Conservation (phyloP, 495 filamentous ascomycete species). For the Eremomyces bilateralis region DNA sequence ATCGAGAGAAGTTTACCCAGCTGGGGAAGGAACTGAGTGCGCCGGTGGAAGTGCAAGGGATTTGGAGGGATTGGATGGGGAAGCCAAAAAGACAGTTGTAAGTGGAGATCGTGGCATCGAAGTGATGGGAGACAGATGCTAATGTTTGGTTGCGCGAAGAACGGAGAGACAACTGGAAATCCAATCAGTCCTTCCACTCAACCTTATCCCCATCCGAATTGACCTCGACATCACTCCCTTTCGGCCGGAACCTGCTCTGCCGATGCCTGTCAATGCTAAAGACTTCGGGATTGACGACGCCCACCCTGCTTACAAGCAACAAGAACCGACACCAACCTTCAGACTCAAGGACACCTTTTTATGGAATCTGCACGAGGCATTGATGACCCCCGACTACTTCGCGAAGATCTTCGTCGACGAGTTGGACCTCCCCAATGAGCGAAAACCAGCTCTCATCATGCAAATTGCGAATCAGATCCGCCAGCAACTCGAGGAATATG, state of each 20-base stretch:
- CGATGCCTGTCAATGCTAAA: conserved; percentile 35
- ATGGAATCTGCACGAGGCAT: conserved; percentile 91
- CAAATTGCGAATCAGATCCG: conserved; percentile 87
- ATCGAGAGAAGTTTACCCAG: conserved; percentile 43
- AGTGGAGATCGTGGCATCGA: conserved; percentile 10
- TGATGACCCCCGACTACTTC: conserved; percentile 89
- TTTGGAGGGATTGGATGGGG: conserved; percentile 89
- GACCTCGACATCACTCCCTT: conserved; percentile 77
- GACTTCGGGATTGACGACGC: conserved; percentile 40
- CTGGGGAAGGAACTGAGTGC: conserved; percentile 61
- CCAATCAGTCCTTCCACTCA: conserved; percentile 67
- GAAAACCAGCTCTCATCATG: conserved; percentile 32
- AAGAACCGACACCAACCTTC: conserved; percentile 59
- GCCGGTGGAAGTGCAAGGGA: conserved; percentile 69
- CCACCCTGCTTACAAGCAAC: conserved; percentile 51
- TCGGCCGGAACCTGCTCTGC: conserved; percentile 49
- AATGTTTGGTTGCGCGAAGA: conserved; percentile 7
- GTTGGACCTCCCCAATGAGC: conserved; percentile 63
- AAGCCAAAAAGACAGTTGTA: conserved; percentile 36
- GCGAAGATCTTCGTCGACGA: conserved; percentile 79
- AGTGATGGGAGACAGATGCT: not conserved
- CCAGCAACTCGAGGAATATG: conserved; percentile 88
- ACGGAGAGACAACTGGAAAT: conserved; percentile 60
- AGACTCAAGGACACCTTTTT: conserved; percentile 82
- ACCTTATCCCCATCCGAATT: conserved; percentile 86